Evolutionary conservation across 495 filamentous ascomycete species (phyloP).

Genomic region (Aspergillus heteromorphus): DNA sequence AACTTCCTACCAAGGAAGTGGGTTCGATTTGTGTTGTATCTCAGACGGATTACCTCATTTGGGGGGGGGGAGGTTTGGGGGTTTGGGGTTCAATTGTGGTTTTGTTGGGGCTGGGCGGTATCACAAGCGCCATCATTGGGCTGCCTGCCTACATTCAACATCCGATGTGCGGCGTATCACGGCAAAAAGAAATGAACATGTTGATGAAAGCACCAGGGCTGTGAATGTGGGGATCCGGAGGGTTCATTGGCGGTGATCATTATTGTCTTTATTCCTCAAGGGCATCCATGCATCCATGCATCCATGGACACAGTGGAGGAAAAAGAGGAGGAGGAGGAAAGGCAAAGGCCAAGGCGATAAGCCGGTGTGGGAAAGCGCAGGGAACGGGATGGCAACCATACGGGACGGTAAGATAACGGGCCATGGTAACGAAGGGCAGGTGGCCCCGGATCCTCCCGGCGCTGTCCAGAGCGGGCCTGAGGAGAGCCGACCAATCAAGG

Average conservation of each 20-base stretch:
- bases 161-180: no score
- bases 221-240: no score
- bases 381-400: neutral
- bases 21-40: neutral
- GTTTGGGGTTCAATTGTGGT: neutral
- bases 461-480: slow-evolving; percentile 5
- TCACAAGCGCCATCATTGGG: neutral
- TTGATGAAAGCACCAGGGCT: no score
- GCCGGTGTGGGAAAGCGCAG: neutral
- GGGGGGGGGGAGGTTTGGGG: neutral
- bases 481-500: slow-evolving; percentile 20
- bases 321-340: no score
- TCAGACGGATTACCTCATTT: neutral
- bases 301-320: no score
- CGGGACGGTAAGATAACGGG: neutral
- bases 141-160: no score
- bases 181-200: no score
- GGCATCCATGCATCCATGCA: neutral
- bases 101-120: neutral
- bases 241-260: no score
- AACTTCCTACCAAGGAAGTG: neutral
- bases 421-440: neutral
- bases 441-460: slow-evolving; percentile 24
- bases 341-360: neutral
- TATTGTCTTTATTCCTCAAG: no score